phyloP scores from a whole-genome alignment of 805 yeast genomes.

The Kodamaea leandrae region DNA sequence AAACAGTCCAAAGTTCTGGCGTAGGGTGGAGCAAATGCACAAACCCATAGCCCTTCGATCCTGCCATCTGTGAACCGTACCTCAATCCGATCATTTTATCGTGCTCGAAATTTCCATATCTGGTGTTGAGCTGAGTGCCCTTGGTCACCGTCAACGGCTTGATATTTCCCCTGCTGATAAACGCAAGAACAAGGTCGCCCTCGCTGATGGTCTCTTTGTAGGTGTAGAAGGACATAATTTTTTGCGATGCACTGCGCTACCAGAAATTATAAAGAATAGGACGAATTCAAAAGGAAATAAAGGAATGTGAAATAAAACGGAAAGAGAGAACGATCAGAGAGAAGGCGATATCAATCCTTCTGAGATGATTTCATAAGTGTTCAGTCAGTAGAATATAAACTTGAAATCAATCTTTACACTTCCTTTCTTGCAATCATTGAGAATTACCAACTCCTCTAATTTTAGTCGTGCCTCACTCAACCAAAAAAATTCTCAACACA shows the following conservation, averaged over 20 bases:
- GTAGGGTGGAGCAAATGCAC: conserved; percentile 87
- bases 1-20: conserved; percentile 94
- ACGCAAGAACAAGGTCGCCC: conserved; percentile 84
- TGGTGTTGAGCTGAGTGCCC: conserved; percentile 70
- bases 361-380: too few relatives aligned
- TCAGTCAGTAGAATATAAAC: too few relatives aligned
- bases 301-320: too few relatives aligned
- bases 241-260: neutral
- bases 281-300: too few relatives aligned
- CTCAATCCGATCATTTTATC: conserved; percentile 72
- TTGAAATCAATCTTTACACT: too few relatives aligned
- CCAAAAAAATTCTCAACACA: conserved; percentile 8
- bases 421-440: too few relatives aligned
- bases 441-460: too few relatives aligned
- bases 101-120: conserved; percentile 91
- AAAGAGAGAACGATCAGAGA: too few relatives aligned
- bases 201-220: conserved; percentile 72
- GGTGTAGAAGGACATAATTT: conserved; percentile 38
- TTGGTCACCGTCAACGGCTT: conserved; percentile 66
- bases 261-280: neutral
- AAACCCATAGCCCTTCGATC: conserved; percentile 75
- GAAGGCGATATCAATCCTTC: too few relatives aligned
- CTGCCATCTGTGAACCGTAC: conserved; percentile 83
- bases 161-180: conserved; percentile 75
- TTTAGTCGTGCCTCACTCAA: conserved; percentile 4